Base-by-base conservation (phyloP, 805 yeast genomes). In the Yarrowia divulgata region DNA sequence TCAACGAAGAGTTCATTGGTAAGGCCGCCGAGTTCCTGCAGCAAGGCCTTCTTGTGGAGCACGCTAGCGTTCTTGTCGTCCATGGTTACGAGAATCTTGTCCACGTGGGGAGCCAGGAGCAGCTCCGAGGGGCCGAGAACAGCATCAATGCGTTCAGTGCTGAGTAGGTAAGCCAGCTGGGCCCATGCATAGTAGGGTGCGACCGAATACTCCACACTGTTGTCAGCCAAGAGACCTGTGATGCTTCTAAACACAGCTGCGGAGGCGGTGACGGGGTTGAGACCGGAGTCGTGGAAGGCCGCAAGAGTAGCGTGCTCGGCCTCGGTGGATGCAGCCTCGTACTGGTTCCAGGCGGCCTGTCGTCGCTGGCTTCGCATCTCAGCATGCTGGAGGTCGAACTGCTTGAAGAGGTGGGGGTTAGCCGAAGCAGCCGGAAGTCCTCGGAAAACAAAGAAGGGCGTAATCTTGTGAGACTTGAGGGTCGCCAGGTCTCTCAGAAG, bases 71-170 rank as follows among this genome's bases (percentile, higher is more conserved):
- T 90, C 72, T 84, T 85, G 43, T 83, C 81, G 71, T 90, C 96
- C 82, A 93, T 84, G 19, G 89, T 85, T 63, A 88, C 78, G 69
- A 94, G 88, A 70, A 93, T 87, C 72, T 86, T 89, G 69, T 91
- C 95, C 35, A 90, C 83, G 79, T 79, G 74, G 57, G 86, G 77
- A n/a, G 66, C 50, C 76, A 94, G 80, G 54, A 93, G 79, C 46
- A 88, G 83, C 74, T 95, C 98, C 0, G 93, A 88, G 8, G 97
- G 88, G 0, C 97, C 97, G 78, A 87, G 90, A 45, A 93, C 86
- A 6, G 90, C 87, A 77, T 93, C 93, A 64, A 94, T 85, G 57
- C 82, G 79, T 0, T 81, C 82, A 62, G 81, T 81, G n/a, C 68
- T 68, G 71, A 84, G 83, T 73, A 94, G 79, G 74, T 91, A 92